Base-by-base conservation (phyloP, 306 rosid genomes). In the Prunus mume region DNA sequence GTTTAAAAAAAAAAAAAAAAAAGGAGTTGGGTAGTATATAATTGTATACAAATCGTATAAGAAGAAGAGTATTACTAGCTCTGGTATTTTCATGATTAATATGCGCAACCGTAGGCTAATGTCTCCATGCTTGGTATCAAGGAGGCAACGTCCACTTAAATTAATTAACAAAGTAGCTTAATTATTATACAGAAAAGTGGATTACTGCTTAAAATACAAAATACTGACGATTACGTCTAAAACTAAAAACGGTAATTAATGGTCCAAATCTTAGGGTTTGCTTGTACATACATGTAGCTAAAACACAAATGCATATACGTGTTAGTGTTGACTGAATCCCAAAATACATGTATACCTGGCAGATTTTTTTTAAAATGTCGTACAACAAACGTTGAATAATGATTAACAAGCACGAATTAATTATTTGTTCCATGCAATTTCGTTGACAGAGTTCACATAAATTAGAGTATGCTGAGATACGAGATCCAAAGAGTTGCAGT, bases 351-450 rank as follows among this genome's bases (percentile, higher is more conserved):
- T 60, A 82, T 60, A 82, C 79, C 75, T 72, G 88, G 83, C 76
- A 73, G 80, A 85, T 63, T 63, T 73, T 71, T 74, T 73, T 75
- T 75, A 77, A 82, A 43, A 46, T 65, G 68, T 52, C 80, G 79
- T 78, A 75, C 86, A 88, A 86, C 89, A 76, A 87, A 91, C 90
- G 27, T 86, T 85, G 87, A 86, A 86, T 83, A 78, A 65, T 79
- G 79, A 60, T 54, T 64, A 13, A 65, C 47, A 15, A 64, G 60
- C 15, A 70, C 27, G 47, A 24, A 51, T 78, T 68, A 73, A 25
- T 79, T 60, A 68, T 70, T 74, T 73, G 78, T 54, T 68, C 68
- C 60, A 74, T 56, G 65, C 65, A 63, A 28, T 61, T 74, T 70
- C 51, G 22, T 58, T 18, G 13, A 25, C 34, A 43, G 17, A 22